Evolutionary conservation across 2,329 filamentous ascomycete species (phyloP).

Genomic region (Aureobasidium sp.): DNA sequence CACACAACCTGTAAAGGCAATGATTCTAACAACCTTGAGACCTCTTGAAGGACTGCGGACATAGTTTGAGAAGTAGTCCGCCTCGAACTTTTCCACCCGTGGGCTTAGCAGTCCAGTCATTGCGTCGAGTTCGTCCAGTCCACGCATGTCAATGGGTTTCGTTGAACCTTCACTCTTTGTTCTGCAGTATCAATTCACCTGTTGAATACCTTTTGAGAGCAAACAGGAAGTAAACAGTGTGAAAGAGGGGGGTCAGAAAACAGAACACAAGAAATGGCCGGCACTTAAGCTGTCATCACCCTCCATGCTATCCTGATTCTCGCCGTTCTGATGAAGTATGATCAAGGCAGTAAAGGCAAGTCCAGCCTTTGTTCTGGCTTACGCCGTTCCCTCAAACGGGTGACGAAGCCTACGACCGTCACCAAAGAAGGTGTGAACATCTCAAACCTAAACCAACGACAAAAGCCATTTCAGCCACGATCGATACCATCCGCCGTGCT

Average conservation of each 20-base stretch:
- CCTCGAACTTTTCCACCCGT: not conserved
- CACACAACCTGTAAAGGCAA: constrained; percentile 3
- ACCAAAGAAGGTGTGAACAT: not conserved
- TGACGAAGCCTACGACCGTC: not conserved
- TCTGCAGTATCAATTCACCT: too few relatives aligned
- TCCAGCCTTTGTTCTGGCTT: not conserved
- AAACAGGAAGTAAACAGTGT: too few relatives aligned
- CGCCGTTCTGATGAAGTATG: not conserved
- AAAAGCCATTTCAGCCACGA: not conserved
- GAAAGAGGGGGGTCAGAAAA: too few relatives aligned
- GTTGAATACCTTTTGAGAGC: too few relatives aligned
- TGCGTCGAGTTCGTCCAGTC: constrained; percentile 3
- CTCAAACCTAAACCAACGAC: not conserved
- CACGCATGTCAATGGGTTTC: too few relatives aligned
- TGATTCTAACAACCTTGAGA: not conserved
- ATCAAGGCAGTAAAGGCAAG: not conserved
- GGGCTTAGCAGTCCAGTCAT: constrained; percentile 6
- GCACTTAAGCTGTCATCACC: too few relatives aligned
- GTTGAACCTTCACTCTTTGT: too few relatives aligned
- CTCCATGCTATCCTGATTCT: not conserved
- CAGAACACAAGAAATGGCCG: too few relatives aligned
- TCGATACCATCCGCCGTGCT: not conserved
- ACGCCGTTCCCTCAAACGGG: not conserved
- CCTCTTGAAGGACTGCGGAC: constrained; percentile 4
- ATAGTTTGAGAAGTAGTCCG: not conserved